These are phyloP conservation scores for Arthrobotrys iridis DNA, from an alignment of 2,329 filamentous ascomycete species.

Conservation along the genomic window DNA sequence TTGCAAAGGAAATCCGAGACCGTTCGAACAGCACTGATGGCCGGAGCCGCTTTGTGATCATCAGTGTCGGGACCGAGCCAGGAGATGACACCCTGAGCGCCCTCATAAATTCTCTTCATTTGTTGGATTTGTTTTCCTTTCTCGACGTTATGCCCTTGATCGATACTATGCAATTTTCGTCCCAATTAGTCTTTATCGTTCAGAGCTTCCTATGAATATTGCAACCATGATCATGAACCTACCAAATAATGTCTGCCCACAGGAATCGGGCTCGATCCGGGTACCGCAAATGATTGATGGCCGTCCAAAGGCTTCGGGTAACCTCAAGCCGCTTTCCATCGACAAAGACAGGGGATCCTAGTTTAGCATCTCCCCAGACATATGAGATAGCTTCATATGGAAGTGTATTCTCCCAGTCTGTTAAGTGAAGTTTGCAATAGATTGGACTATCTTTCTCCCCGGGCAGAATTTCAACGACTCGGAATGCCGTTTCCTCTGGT, in stretches of 20 bases:
- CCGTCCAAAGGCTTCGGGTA: conserved; percentile 54
- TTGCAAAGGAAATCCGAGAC: conserved; percentile 53
- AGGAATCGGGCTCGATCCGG: conserved; percentile 48
- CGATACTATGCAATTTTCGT: conserved; percentile 50
- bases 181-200: background rate
- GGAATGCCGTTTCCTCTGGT: conserved; percentile 52
- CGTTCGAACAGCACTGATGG: conserved; percentile 32
- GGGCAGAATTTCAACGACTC: conserved; percentile 54
- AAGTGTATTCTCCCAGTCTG: conserved; percentile 44
- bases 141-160: conserved; percentile 58
- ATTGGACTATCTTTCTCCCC: conserved; percentile 52
- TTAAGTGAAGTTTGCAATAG: conserved; percentile 48
- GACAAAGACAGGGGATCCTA: conserved; percentile 40
- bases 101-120: conserved; percentile 59
- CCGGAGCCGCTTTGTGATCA: conserved; percentile 30
- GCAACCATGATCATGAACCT: too few species aligned
- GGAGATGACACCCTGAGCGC: conserved; percentile 57
- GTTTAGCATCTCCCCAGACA: conserved; percentile 56
- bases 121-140: conserved; percentile 57
- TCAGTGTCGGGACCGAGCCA: conserved; percentile 57
- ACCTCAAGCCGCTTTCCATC: conserved; percentile 54
- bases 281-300: conserved; percentile 55
- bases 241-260: conserved; percentile 57
- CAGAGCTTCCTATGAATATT: background rate
- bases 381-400: conserved; percentile 59